A percentile compares a stretch with the other conserved stretches of the same genome.
These are phyloP conservation scores for Aplosporella prunicola DNA, from an alignment of 2,329 filamentous ascomycete genomes.

Conservation along the genomic window DNA sequence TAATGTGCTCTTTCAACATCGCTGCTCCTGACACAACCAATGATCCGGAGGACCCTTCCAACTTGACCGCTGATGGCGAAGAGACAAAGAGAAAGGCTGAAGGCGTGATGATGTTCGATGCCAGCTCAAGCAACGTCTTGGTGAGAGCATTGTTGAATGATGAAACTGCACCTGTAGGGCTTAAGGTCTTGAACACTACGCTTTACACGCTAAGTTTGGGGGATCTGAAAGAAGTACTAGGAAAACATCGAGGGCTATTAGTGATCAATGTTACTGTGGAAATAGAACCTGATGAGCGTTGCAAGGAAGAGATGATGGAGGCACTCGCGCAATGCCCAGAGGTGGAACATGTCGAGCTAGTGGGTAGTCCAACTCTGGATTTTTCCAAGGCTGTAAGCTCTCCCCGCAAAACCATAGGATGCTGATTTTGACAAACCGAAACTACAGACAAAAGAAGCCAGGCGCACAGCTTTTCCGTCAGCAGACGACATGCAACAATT, in stretches of 20 bases:
- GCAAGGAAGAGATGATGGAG: constrained; percentile 26
- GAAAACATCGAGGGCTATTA: constrained; percentile 28
- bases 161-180: constrained; percentile 21
- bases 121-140: constrained; percentile 18
- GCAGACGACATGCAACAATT: constrained; percentile 26
- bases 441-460: no score
- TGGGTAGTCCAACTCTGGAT: constrained; percentile 28
- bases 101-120: constrained; percentile 29
- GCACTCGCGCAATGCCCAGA: constrained; percentile 21
- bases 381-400: constrained; percentile 30
- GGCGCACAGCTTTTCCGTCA: constrained; percentile 23
- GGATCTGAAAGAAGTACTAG: constrained; percentile 27
- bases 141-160: constrained; percentile 26
- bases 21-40: constrained; percentile 23
- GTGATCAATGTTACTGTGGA: constrained; percentile 30
- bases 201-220: constrained; percentile 31
- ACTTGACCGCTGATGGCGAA: constrained; percentile 10
- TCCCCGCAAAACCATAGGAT: no score
- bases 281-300: constrained; percentile 25
- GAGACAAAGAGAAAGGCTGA: constrained; percentile 20
- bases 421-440: no score
- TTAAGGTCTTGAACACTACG: constrained; percentile 32
- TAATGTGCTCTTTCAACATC: constrained; percentile 31
- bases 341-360: constrained; percentile 32
- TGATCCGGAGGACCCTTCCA: constrained; percentile 15